Evolutionary conservation across 1,284 basidiomycete species (phyloP).

Genomic region (Meira nashicola): DNA sequence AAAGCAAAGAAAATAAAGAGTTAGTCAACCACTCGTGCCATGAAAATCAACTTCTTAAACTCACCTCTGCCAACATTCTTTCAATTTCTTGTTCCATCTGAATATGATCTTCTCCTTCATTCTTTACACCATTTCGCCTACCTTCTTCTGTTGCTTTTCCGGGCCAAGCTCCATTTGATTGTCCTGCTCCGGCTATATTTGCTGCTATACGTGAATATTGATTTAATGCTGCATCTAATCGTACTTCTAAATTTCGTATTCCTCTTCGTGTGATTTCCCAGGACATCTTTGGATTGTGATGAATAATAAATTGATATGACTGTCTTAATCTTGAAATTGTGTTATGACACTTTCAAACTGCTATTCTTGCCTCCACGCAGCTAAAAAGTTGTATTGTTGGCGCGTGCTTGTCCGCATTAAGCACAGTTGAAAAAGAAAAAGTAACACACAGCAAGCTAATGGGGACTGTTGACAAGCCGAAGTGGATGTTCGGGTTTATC

Average conservation of each 20-base stretch:
- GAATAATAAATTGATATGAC: too few species aligned
- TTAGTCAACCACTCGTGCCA: conserved; percentile 12
- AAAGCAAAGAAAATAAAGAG: conserved; percentile 15
- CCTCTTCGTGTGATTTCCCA: conserved; percentile 66
- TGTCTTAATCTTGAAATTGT: too few species aligned
- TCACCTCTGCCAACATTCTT: conserved; percentile 77
- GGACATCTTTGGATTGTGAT: neutral
- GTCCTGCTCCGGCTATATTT: conserved; percentile 59
- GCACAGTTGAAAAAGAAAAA: too few species aligned
- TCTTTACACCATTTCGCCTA: neutral
- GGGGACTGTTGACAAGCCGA: too few species aligned
- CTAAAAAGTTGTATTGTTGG: too few species aligned
- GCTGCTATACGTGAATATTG: conserved; percentile 80
- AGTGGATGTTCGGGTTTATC: too few species aligned
- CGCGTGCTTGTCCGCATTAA: too few species aligned
- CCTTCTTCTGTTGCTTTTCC: conserved; percentile 8
- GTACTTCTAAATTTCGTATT: conserved; percentile 81
- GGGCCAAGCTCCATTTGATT: conserved; percentile 23
- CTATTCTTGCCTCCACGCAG: too few species aligned
- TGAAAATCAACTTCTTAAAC: conserved; percentile 33
- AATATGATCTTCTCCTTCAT: conserved; percentile 27
- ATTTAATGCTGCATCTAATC: conserved; percentile 79
- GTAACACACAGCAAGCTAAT: too few species aligned
- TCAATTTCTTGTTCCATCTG: conserved; percentile 72
- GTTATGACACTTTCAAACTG: too few species aligned